Conservation (phyloP, 108 stramenopile genomes). For the Chaetoceros tenuissimus region DNA sequence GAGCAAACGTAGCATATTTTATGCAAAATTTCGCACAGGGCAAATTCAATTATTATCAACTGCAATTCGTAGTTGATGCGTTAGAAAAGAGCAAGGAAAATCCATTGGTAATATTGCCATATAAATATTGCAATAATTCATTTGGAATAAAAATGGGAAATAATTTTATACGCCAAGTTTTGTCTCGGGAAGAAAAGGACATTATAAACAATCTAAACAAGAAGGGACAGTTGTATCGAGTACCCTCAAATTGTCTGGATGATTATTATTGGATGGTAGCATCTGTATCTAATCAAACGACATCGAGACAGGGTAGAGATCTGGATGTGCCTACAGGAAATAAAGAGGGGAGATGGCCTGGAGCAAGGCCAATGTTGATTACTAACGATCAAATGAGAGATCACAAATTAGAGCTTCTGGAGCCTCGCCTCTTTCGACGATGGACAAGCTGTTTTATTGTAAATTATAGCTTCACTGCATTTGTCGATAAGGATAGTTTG, state of each 20-base stretch:
- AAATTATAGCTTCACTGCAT: slow-evolving; percentile 73
- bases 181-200: background rate
- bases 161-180: slow-evolving; percentile 11
- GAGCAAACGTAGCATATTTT: slow-evolving; percentile 74
- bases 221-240: slow-evolving; percentile 37
- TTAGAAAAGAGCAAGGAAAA: slow-evolving; percentile 65
- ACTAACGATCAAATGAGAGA: slow-evolving; percentile 84
- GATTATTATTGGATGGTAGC: slow-evolving; percentile 89
- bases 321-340: slow-evolving; percentile 44
- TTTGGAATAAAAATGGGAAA: slow-evolving; percentile 19
- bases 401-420: slow-evolving; percentile 69
- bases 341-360: slow-evolving; percentile 55
- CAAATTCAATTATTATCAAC: slow-evolving; percentile 51
- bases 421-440: slow-evolving; percentile 67
- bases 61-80: slow-evolving; percentile 56
- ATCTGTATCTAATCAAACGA: slow-evolving; percentile 52
- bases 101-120: slow-evolving; percentile 65
- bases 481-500: slow-evolving; percentile 40
- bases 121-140: slow-evolving; percentile 46
- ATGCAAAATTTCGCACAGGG: slow-evolving; percentile 77
- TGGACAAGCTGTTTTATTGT: slow-evolving; percentile 81
- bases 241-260: slow-evolving; percentile 57
- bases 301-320: slow-evolving; percentile 27
- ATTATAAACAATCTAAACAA: slow-evolving; percentile 17
- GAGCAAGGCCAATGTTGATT: slow-evolving; percentile 66